These are phyloP conservation scores for Fraxinus excelsior DNA, from an alignment of 257 asterid genomes.

Conservation along the genomic window DNA sequence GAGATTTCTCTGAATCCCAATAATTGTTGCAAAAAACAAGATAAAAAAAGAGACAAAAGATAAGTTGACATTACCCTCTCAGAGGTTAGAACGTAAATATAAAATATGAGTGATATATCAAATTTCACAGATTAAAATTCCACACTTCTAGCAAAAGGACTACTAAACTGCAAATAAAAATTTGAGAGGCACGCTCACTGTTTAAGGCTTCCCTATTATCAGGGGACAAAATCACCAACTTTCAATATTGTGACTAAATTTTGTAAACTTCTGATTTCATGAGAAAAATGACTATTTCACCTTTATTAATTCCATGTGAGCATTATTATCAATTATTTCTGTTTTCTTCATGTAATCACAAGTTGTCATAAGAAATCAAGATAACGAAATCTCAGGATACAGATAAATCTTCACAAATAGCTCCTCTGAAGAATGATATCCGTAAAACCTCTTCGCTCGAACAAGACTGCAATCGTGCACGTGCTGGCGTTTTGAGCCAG, in stretches of 20 bases:
- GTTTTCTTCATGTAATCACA: not conserved
- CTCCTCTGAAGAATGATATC: conserved; percentile 87
- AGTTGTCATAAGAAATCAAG: not conserved
- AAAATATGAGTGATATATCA: not conserved
- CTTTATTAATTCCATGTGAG: conserved; percentile 22
- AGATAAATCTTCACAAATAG: conserved; percentile 86
- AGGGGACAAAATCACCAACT: not conserved
- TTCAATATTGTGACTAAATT: not conserved
- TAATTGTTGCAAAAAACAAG: not conserved
- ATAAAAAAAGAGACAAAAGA: not conserved
- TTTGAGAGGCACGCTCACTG: not conserved
- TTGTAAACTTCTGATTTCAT: not conserved
- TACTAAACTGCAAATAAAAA: not conserved
- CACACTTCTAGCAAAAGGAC: not conserved
- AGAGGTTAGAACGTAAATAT: not conserved
- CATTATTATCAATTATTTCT: conserved; percentile 1
- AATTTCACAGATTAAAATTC: not conserved
- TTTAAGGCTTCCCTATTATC: not conserved
- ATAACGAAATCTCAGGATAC: conserved; percentile 60
- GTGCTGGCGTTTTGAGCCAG: conserved; percentile 86
- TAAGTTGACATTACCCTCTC: not conserved
- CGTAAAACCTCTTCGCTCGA: conserved; percentile 83
- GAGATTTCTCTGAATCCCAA: not conserved
- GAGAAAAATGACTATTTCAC: conserved; percentile 11
- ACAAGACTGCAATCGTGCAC: conserved; percentile 85